Base-by-base conservation (phyloP, 2,329 filamentous ascomycete species). In the Eurotiales sp. region DNA sequence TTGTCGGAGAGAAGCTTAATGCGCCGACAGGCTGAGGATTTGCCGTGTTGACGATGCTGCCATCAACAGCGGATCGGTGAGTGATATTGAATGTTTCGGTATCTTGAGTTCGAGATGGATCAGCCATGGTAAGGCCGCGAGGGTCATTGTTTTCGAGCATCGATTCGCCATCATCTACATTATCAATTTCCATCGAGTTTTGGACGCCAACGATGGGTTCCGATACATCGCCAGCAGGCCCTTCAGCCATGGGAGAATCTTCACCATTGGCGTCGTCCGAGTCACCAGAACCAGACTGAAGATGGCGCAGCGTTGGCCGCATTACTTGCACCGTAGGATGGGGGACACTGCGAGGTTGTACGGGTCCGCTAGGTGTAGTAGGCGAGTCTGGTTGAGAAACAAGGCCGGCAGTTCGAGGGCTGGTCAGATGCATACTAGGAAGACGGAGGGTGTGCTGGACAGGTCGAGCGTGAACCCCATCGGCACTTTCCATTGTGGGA, bases 11-110 rank as follows among this genome's bases (percentile, higher is more conserved):
- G 49, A 93, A 77, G 14, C 85, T 86, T 56, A 92, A 82, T 22
- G 83, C 72, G 10, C 84, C 81, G 15, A 85, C 84, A 7, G 82
- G 80, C 40, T 87, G 84, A 3, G 85, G 81, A 29, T 82, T 80
- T 53, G 83, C 83, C 22, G 80, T 78, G 64, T 88, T 90, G 59
- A 86, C 83, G 52, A 92, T 85, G 69, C 89, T 96, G 45, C 89
- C 90, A 64, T 96, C 90, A 30, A 93, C 83, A 1, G 86, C 83
- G 43, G 85, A 86, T 48, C 88, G 85, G 68, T 96, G 92, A 6
- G 88, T 90, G 61, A 96, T 95, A 72, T 96, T 95, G 72, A 97
- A 96, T 0, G 90, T 90, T 51, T 92, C 90, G 11, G 88, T 82
- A 60, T 95, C 89, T 60, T 90, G 87, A n/a, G 85, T 82, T 61